Percentiles rank a stretch among this genome's conserved stretches.
Evolutionary conservation across 257 asterid species (phyloP).

Genomic region (Przewalskia tangutica): DNA sequence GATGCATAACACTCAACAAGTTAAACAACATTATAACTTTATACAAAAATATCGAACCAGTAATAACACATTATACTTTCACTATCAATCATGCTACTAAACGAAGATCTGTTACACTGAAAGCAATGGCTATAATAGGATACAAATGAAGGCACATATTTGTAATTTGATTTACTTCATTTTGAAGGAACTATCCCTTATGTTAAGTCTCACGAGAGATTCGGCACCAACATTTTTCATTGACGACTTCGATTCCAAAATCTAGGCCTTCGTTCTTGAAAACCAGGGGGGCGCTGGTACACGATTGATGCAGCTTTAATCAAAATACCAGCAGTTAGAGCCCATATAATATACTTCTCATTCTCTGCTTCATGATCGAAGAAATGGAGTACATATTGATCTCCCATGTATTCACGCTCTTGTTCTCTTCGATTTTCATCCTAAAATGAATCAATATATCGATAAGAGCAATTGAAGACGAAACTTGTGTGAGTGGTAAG

Average conservation of each 20-base stretch:
- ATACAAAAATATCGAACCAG: not conserved
- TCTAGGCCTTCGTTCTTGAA: slow-evolving; percentile 45
- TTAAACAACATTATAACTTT: not conserved
- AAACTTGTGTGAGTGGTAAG: too few species aligned
- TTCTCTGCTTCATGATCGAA: slow-evolving; percentile 43
- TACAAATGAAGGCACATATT: not conserved
- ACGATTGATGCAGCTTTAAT: slow-evolving; percentile 56
- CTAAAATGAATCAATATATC: slow-evolving; percentile 18
- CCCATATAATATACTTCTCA: slow-evolving; percentile 54
- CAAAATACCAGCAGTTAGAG: slow-evolving; percentile 72
- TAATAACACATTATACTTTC: not conserved
- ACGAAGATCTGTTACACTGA: not conserved
- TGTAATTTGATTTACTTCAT: not conserved
- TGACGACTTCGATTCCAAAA: slow-evolving; percentile 51
- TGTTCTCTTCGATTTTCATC: slow-evolving; percentile 57
- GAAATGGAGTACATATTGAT: slow-evolving; percentile 53
- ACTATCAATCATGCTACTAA: not conserved
- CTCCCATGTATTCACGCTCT: slow-evolving; percentile 57
- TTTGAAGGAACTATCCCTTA: not conserved
- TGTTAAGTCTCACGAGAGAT: not conserved
- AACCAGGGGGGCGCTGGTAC: slow-evolving; percentile 44
- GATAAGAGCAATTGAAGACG: not conserved
- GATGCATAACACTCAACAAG: not conserved
- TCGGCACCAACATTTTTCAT: slow-evolving; percentile 13
- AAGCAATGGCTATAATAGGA: not conserved